Evolutionary conservation across 2,329 filamentous ascomycete species (phyloP), one percentile per base, ranked within the genome.

Genomic region (Ceratocystis cubensis): DNA sequence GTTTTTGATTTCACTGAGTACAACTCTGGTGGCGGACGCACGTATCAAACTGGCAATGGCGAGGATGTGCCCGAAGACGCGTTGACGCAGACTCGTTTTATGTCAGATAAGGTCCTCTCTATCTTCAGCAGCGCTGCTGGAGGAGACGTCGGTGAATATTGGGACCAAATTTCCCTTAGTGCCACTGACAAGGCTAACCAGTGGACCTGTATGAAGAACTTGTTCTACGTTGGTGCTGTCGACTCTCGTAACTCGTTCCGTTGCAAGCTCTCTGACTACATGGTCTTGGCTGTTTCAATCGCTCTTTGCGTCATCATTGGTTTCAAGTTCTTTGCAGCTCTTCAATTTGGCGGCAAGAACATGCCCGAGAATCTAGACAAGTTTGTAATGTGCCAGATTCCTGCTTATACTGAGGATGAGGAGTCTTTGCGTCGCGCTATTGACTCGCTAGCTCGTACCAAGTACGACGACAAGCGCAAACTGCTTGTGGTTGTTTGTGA

Each of bases 391-490:
- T 96, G 91, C 74, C 95, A 96, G 76, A 93, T 99, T 68, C 94
- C 94, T 0, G 94, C 91, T 1, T 99, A 99, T 73, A 99, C 94
- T 0, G 94, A 99, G 79, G 94, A 97, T 74, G 95, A 99, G 75
- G 95, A 99, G 0, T 97, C 93, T 45, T 82, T 99, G 30, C 91
- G 94, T 66, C 92, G 93, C 80, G 94, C 94, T 68, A 96, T 99
- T 72, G 94, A 99, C 75, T 99, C 94, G 0, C 89, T 91, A 68
- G 92, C 94, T 33, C 84, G 91, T 69, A 96, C 96, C 91, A 87
- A 86, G 71, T 99, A 99, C 74, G 94, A 99, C 73, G 93, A 99
- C 75, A 99, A 99, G 80, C 90, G 94, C 73, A 99, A 99, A 80
- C 82, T 99, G 13, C 80, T 99, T 30, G 85, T 96, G 70, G 82